These are phyloP conservation scores for Wickerhamiella qilinensis DNA, from an alignment of 805 yeast genomes.

Conservation along the genomic window DNA sequence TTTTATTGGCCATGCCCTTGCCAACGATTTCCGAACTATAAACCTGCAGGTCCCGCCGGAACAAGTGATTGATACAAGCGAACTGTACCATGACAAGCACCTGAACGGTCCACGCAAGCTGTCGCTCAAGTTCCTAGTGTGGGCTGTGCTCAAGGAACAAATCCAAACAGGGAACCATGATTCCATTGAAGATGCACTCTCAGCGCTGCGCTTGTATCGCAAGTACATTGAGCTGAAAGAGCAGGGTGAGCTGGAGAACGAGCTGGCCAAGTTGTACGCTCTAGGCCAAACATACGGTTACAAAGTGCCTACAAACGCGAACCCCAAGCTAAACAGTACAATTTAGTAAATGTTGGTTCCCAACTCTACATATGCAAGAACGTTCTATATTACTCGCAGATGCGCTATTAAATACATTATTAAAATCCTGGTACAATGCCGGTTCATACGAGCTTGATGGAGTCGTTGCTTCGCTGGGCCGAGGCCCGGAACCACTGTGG, in stretches of 20 bases:
- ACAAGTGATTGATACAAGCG: constrained; percentile 84
- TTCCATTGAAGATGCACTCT: constrained; percentile 87
- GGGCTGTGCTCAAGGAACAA: constrained; percentile 51
- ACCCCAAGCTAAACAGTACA: no score
- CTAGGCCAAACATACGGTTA: constrained; percentile 24
- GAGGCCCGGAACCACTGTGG: no score
- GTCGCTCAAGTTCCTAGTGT: constrained; percentile 74
- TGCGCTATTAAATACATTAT: no score
- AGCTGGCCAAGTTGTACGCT: constrained; percentile 48
- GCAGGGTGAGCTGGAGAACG: constrained; percentile 41
- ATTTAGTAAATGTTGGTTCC: no score
- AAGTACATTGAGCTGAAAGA: constrained; percentile 48
- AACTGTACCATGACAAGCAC: constrained; percentile 57
- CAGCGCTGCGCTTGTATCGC: constrained; percentile 66
- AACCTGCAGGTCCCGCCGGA: constrained; percentile 71
- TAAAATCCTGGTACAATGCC: no score
- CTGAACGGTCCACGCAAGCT: constrained; percentile 47
- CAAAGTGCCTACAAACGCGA: constrained; percentile 18
- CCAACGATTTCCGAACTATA: constrained; percentile 83
- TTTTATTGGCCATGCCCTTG: constrained; percentile 88
- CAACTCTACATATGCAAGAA: no score
- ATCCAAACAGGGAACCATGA: constrained; percentile 94
- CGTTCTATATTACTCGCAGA: no score
- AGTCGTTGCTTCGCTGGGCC: neutral
- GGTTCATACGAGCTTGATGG: neutral